Base-by-base conservation (phyloP, 176 grass and related monocot species). In the Phyllostachys edulis region DNA sequence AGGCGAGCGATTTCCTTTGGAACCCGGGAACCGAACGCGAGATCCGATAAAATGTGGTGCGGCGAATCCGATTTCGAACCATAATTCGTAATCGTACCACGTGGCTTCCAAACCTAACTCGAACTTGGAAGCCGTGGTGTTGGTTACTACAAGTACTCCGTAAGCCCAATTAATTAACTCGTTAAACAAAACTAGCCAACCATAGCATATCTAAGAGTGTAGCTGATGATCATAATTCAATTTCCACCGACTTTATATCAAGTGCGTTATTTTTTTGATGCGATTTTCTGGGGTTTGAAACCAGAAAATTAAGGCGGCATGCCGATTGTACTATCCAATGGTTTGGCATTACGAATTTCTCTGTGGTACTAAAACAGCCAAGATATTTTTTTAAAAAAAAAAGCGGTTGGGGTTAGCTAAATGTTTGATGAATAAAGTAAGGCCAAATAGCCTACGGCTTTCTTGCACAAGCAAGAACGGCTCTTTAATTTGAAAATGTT, bases 1-100 rank as follows among this genome's bases (percentile, higher is more conserved):
- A 60, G 45, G 18, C 47, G 50, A 60, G 15, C 44, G 76, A 73
- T 86, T 87, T 90, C 34, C 89, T 84, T 80, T 20, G 80, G 69
- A 78, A 47, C 76, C 65, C 89, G 76, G 81, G 77, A 91, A 83
- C 32, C 77, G 32, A 74, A 83, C 86, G 56, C 78, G 86, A 81
- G 82, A 85, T 85, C 82, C 86, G 67, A 88, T 78, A 13, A 67
- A 79, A 83, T 84, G 89, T 24, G 80, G 80, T 73, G 89, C 82
- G 57, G 61, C 72, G 81, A 85, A 88, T 88, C 86, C 27, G 77
- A 73, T 50, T 77, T 91, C 66, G 81, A 78, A 82, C 76, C 67
- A 44, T 51, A 80, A 57, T 81, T 67, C 44, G 5, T 66, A 49
- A 15, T 79, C 76, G 5, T 79, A 20, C 7, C 64, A 57, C 82